Evolutionary conservation across 345 rosid species (phyloP).

Genomic region (Citrus inodora): DNA sequence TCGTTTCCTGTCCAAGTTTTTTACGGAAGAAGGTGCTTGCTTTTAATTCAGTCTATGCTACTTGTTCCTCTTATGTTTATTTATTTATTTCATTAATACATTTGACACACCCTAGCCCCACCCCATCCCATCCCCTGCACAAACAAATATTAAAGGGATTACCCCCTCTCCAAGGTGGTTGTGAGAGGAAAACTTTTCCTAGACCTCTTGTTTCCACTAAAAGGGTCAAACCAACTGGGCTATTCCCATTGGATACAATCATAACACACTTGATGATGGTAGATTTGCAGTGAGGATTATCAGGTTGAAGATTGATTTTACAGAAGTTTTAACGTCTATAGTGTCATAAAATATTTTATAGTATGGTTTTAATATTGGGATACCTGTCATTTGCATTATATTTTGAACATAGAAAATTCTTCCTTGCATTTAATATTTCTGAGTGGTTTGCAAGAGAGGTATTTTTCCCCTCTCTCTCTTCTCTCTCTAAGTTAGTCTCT

Average conservation of each 20-base stretch:
- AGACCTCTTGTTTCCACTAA: not conserved
- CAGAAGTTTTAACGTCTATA: not conserved
- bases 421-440: not conserved
- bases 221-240: not conserved
- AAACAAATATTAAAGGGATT: not conserved
- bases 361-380: not conserved
- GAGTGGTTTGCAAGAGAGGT: not conserved
- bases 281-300: not conserved
- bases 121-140: not conserved
- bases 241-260: not conserved
- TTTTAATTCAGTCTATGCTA: not conserved
- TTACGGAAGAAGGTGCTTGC: conserved; percentile 63
- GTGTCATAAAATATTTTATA: not conserved
- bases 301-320: too few relatives aligned
- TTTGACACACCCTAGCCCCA: not conserved
- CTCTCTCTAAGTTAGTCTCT: not conserved
- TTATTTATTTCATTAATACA: too few relatives aligned
- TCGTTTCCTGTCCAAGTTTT: conserved; percentile 52
- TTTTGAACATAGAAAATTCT: not conserved
- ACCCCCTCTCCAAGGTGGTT: not conserved
- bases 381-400: not conserved
- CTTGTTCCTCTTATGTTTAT: not conserved
- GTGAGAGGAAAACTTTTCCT: not conserved
- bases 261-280: not conserved
- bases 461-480: not conserved